Evolutionary conservation across 1,139 yeast species (phyloP), one percentile per base, ranked within the genome.

Genomic region (Saccharomyces hybrid): DNA sequence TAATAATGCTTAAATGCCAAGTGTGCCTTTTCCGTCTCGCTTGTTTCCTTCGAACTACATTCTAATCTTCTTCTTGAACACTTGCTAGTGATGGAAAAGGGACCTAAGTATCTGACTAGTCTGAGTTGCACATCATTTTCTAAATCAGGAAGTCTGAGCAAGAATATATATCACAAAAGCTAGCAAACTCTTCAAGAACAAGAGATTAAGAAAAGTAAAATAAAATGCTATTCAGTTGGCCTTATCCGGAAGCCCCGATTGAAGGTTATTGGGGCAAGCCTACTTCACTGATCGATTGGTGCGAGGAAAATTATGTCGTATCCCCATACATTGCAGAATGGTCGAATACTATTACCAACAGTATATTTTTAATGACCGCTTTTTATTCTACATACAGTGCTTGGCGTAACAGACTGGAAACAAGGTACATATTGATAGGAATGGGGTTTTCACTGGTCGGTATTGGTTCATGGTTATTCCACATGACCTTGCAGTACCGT

Each of bases 231-330:
- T 55, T 62, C 19, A 53, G 59, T n/a, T 61, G 63, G 60, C 70
- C 71, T 2, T 74, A 74, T 56, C 76, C 77, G 2, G 64, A 62
- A 1, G 61, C 60, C 3, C 68, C 69, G 5, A 60, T 58, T n/a
- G 41, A 57, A 0, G 76, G 76, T 0, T 71, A 64, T 55, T 72
- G 75, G 75, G 75, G 74, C 9, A 57, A 60, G 8, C 68, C 70
- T 1, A 71, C 74, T 4, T 64, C 95, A 31, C 88, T 97, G 31
- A 90, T 90, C 53, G 97, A 90, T 67, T 90, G 97, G 97, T 90
- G 97, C 72, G 97, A 90, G 70, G 97, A 90, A 68, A 91, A 90
- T 73, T 90, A 90, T 68, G 93, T 89, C 9, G 87, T 90, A 8
- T 80, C 91, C n/a, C 77, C 77, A 16, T 90, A 86, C 64, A 77